Conservation (phyloP, 1,139 yeast species). For the Candida glucosophila region DNA sequence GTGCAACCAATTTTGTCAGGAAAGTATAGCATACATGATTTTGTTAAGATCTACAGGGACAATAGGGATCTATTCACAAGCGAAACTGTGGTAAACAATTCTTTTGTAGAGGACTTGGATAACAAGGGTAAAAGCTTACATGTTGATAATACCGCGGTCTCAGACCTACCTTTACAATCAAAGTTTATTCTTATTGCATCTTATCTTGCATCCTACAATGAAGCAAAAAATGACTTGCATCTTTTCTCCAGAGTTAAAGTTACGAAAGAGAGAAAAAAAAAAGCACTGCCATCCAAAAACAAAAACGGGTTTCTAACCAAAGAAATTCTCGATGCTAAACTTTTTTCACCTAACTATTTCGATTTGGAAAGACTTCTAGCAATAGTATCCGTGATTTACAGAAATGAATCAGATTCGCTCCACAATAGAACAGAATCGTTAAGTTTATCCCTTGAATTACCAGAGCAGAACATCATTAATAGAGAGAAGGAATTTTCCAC, state of each 20-base stretch:
- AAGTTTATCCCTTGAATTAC: constrained; percentile 18
- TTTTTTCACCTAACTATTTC: constrained; percentile 53
- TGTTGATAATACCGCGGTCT: constrained; percentile 10
- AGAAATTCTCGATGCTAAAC: constrained; percentile 41
- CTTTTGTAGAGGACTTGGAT: constrained; percentile 20
- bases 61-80: constrained; percentile 31
- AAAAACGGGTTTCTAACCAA: constrained; percentile 29
- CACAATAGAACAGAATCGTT: constrained; percentile 17
- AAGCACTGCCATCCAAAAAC: constrained; percentile 21
- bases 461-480: constrained; percentile 22
- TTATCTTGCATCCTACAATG: constrained; percentile 61
- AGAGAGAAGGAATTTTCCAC: constrained; percentile 24
- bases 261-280: constrained; percentile 27
- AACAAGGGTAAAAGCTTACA: constrained; percentile 15
- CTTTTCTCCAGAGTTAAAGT: constrained; percentile 53
- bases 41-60: constrained; percentile 39
- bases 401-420: constrained; percentile 28
- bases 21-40: constrained; percentile 23
- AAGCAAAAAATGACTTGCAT: constrained; percentile 50
- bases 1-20: constrained; percentile 32
- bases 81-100: constrained; percentile 30
- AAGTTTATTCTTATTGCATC: constrained; percentile 60
- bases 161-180: constrained; percentile 46
- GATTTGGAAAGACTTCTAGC: constrained; percentile 65
- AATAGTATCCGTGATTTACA: constrained; percentile 50